phyloP scores from a whole-genome alignment of 2,329 filamentous ascomycete species.

The Pseudomassariella vexata region DNA sequence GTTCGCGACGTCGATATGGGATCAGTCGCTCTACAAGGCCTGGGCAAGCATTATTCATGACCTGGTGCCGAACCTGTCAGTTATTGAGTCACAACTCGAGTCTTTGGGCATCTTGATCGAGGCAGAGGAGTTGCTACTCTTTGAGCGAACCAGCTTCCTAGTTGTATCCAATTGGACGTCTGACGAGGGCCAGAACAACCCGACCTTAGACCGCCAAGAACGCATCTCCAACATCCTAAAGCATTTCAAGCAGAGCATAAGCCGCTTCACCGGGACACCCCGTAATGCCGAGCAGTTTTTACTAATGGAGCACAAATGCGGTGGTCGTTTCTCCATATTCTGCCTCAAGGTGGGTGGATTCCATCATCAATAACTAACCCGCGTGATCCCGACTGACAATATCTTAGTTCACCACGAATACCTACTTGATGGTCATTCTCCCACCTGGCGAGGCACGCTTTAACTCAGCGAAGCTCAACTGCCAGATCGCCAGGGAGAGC shows the following conservation, averaged over 20 bases:
- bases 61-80: constrained; percentile 84
- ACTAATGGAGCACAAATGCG: constrained; percentile 74
- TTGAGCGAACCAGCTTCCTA: constrained; percentile 92
- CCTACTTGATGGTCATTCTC: constrained; percentile 87
- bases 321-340: constrained; percentile 80
- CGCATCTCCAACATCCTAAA: constrained; percentile 96
- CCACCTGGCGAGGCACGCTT: constrained; percentile 88
- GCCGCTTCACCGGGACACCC: constrained; percentile 73
- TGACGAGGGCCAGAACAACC: constrained; percentile 69
- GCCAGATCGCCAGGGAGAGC: constrained; percentile 75
- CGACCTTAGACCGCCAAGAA: constrained; percentile 89
- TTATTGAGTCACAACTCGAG: constrained; percentile 81
- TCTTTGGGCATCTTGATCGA: constrained; percentile 81
- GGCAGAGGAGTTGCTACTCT: constrained; percentile 89
- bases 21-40: constrained; percentile 94
- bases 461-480: constrained; percentile 86
- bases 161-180: constrained; percentile 91
- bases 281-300: constrained; percentile 76
- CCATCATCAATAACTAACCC: not conserved
- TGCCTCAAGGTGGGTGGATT: constrained; percentile 57
- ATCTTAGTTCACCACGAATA: constrained; percentile 78
- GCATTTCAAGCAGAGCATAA: constrained; percentile 85
- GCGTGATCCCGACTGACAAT: not conserved
- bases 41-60: constrained; percentile 99
- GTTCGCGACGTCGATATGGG: constrained; percentile 97